Base-by-base conservation (phyloP, 805 yeast species). In the Debaryomyces hansenii region DNA sequence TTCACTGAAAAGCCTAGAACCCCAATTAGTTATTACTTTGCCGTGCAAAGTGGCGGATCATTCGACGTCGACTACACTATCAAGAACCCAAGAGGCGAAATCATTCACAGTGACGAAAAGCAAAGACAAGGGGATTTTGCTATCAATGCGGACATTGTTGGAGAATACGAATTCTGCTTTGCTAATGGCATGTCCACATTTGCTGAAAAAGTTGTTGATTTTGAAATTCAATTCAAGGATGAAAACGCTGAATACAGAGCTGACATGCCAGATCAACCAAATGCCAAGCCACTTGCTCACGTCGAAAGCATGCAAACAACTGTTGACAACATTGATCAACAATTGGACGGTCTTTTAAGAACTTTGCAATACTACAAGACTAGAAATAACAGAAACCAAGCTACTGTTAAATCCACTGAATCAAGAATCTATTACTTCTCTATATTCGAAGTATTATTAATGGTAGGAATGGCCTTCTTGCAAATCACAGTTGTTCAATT, bases 121-220 rank as follows among this genome's bases (percentile, higher is more conserved):
- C 82, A 83, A 62, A 80, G 86, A 64, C 92, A 86, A 64, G 96
- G 91, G 10, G 96, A 90, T 59, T 85, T 85, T 72, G 72, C 81
- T 5, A 83, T 90, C 63, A 73, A 69, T 16, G 95, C 88, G 18
- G 80, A 78, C 36, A 60, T 63, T 42, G 62, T 66, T 15, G 97
- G 97, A 37, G 96, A 90, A 65, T 90, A 89, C 72, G 86, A 85
- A 65, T 85, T 90, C 64, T 90, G 97, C 69, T 89, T 90, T 72
- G 70, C 82, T 57, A 87, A 88, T 66, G 87, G 82, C 51, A 85
- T 86, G 87, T 81, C 89, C 4, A 85, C 91, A 4, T 82, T 82
- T 62, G 85, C 90, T 45, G 91, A 87, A 61, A 90, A 89, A 69
- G 82, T 85, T 44, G 84, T 90, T 55, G 96, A 88, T 67, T 85